Evolutionary conservation across 371 early-diverging fungal genomes (phyloP).

Genomic region (Haplosporangium sp.): DNA sequence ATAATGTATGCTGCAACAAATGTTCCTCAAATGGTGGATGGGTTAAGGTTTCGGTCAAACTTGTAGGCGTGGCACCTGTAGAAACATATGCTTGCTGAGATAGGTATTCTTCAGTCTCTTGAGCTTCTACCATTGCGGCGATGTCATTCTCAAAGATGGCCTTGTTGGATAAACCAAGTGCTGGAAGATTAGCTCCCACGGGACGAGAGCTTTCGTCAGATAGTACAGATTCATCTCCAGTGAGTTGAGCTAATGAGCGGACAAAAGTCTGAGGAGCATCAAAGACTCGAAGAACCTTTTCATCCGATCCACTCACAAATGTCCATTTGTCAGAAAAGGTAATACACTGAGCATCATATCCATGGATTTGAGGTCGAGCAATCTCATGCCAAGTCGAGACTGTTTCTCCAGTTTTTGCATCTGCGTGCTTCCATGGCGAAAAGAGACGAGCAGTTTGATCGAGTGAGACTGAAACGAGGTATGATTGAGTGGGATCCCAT

Average conservation of each 20-base stretch:
- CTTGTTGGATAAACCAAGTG: constrained; percentile 96
- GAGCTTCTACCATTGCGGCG: constrained; percentile 59
- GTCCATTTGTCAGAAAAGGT: constrained; percentile 81
- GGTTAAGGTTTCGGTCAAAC: constrained; percentile 62
- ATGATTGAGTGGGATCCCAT: constrained; percentile 88
- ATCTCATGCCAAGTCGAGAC: constrained; percentile 90
- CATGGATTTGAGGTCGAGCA: constrained; percentile 96
- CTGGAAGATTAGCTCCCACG: constrained; percentile 87
- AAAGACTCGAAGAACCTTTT: constrained; percentile 94
- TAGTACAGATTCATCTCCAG: constrained; percentile 58
- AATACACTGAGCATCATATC: constrained; percentile 92
- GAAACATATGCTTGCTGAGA: constrained; percentile 65
- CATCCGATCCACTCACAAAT: constrained; percentile 94
- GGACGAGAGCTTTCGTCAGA: constrained; percentile 70
- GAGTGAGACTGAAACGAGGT: constrained; percentile 78
- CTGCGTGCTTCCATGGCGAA: constrained; percentile 74
- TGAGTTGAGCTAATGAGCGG: constrained; percentile 67
- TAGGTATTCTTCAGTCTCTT: constrained; percentile 62
- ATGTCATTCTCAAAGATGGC: constrained; percentile 78
- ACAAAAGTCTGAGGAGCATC: constrained; percentile 89
- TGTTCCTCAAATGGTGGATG: constrained; percentile 93
- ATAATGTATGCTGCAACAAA: constrained; percentile 90
- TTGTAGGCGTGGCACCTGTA: constrained; percentile 66
- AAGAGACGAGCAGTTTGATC: constrained; percentile 93
- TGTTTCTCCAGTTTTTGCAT: constrained; percentile 17